Base-by-base conservation (phyloP, 1,139 yeast species). In the Yamadazyma siamensis region DNA sequence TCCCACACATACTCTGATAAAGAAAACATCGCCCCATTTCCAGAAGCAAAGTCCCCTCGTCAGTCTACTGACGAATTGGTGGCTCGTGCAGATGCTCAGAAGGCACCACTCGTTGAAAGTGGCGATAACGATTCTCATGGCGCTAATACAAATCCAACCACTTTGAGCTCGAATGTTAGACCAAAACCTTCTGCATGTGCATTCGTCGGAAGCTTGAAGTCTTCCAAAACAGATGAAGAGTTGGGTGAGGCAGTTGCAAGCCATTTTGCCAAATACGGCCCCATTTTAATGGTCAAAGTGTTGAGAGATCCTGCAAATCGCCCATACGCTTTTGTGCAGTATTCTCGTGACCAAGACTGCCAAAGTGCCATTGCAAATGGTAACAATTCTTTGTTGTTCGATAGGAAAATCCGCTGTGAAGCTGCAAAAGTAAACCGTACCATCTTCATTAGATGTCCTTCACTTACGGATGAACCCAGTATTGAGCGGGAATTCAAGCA, bases 311-410 rank as follows among this genome's bases (percentile, higher is more conserved):
- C 82, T 13, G 65, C 77, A 19, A 83, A 84, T 52, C 71, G 96
- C 25, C 97, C 97, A 0, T 89, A 89, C 54, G 96, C 96, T 0
- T 89, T 89, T 67, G 96, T 88, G 25, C 96, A 89, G 56, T 87
- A 83, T 52, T 65, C 77, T 10, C 77, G 65, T 33, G 94, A 83
- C 39, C 63, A 61, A 5, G 94, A 84, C 41, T 89, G 95, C 7
- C 67, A 70, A 34, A 52, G 43, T 4, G 97, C 96, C 1, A 71
- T 88, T 32, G 57, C 56, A 24, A 64, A 69, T 33, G 95, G 87
- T 7, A 91, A 85, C 44, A 80, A 82, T 31, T 68, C 86, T 4
- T 52, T 65, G 5, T 59, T 89, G 32, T 77, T 84, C 50, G 94
- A 88, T 9, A 71, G 96, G 49, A 67, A 75, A 7, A 75, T 89